These are phyloP conservation scores for Pseudoturritis turrita DNA, from an alignment of 345 rosid genomes.

Conservation along the genomic window DNA sequence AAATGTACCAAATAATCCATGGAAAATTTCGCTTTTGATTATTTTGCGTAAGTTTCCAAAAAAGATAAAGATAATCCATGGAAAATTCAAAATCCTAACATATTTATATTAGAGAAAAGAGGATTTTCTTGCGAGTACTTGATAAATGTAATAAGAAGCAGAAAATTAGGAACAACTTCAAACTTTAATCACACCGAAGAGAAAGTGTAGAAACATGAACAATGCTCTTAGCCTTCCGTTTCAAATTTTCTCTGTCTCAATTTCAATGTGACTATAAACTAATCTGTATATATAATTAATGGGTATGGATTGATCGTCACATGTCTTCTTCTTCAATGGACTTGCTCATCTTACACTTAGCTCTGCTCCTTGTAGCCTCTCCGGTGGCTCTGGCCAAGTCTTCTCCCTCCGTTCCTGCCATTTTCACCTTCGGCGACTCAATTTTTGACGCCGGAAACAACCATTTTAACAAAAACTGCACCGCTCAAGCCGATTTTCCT, in stretches of 20 bases:
- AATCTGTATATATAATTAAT: background rate
- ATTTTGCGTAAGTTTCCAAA: too few relatives aligned
- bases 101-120: too few relatives aligned
- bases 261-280: background rate
- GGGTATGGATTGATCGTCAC: background rate
- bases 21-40: too few relatives aligned
- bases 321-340: constrained; percentile 12
- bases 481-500: constrained; percentile 65
- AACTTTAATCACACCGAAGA: constrained; percentile 27
- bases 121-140: too few relatives aligned
- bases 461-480: constrained; percentile 56
- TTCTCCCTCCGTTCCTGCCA: constrained; percentile 35
- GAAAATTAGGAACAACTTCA: background rate
- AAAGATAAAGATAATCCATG: too few relatives aligned
- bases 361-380: constrained; percentile 3
- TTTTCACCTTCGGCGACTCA: constrained; percentile 68
- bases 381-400: background rate
- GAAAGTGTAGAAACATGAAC: constrained; percentile 20
- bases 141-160: background rate
- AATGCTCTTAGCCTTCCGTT: constrained; percentile 10
- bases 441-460: constrained; percentile 66
- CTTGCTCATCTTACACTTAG: background rate
- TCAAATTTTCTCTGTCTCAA: background rate
- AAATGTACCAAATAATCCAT: too few relatives aligned
- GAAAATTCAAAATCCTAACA: too few relatives aligned